A percentile compares a stretch with the other conserved stretches of the same genome.
These are phyloP conservation scores for Cudoniella acicularis DNA, from an alignment of 495 filamentous ascomycete genomes.

Conservation along the genomic window DNA sequence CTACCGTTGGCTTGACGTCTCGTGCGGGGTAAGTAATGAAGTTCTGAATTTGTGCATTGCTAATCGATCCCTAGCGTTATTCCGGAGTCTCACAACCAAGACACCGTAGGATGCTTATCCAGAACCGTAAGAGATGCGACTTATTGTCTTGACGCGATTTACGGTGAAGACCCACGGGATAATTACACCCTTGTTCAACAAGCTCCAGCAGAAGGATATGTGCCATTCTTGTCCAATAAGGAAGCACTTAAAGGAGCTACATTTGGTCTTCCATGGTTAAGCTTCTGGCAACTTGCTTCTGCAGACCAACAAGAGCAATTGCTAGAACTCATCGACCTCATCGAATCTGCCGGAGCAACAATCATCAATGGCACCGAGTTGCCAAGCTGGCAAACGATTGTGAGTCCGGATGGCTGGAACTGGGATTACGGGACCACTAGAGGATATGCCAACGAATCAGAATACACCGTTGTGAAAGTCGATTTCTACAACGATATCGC, in stretches of 20 bases:
- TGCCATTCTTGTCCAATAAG: constrained; percentile 49
- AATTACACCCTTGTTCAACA: constrained; percentile 57
- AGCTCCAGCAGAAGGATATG: constrained; percentile 52
- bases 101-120: constrained; percentile 64
- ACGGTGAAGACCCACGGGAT: constrained; percentile 51
- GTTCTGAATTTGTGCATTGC: no score
- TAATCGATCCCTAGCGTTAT: constrained; percentile 48
- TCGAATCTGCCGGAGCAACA: constrained; percentile 58
- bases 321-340: constrained; percentile 47
- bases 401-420: constrained; percentile 62
- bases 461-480: constrained; percentile 67
- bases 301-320: constrained; percentile 49
- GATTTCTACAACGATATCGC: constrained; percentile 76
- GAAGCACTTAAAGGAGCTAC: constrained; percentile 53
- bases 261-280: constrained; percentile 69
- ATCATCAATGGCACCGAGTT: constrained; percentile 70
- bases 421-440: constrained; percentile 66
- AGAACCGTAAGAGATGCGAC: constrained; percentile 63
- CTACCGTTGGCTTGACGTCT: constrained; percentile 61
- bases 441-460: constrained; percentile 64
- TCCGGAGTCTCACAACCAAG: constrained; percentile 62
- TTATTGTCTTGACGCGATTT: constrained; percentile 63
- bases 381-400: constrained; percentile 54
- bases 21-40: constrained; percentile 46
- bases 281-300: constrained; percentile 60